A percentile compares a stretch with the other conserved stretches of the same genome.
These are phyloP conservation scores for Haplosporangium sp. DNA, from an alignment of 371 early-diverging fungal genomes.

Conservation along the genomic window DNA sequence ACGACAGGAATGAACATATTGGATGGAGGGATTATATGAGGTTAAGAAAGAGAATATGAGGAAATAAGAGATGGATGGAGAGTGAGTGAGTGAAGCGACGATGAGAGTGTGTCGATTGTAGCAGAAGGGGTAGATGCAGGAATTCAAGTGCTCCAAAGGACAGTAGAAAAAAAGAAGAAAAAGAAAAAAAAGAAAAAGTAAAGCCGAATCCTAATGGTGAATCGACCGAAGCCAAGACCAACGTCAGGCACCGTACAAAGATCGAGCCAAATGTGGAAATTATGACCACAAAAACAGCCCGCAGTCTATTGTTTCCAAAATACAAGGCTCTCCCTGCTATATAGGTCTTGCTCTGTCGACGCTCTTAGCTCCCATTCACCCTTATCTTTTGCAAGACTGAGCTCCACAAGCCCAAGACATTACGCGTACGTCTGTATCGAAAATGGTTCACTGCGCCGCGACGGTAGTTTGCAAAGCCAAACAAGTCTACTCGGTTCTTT, in stretches of 20 bases:
- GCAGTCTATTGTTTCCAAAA: background rate
- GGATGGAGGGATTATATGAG: background rate
- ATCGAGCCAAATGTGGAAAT: constrained; percentile 4
- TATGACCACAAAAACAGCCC: constrained; percentile 4
- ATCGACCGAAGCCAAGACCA: background rate
- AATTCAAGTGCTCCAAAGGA: constrained; percentile 20
- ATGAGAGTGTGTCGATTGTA: background rate
- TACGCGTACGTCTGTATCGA: background rate
- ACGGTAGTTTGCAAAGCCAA: background rate
- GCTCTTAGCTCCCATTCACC: background rate
- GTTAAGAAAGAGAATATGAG: background rate
- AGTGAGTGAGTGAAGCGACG: background rate
- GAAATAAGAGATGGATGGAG: background rate
- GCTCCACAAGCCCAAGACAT: background rate
- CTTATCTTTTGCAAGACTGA: background rate
- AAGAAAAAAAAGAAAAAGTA: constrained; percentile 5
- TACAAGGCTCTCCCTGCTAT: background rate
- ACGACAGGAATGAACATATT: constrained; percentile 23
- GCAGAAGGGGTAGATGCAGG: background rate
- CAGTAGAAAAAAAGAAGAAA: constrained; percentile 1
- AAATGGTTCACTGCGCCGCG: background rate
- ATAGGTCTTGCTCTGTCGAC: background rate
- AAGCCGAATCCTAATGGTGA: constrained; percentile 1
- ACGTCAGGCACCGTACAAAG: background rate
- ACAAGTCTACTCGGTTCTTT: no score